Base-by-base conservation (phyloP, 2,329 filamentous ascomycete species). In the Nemania abortiva region DNA sequence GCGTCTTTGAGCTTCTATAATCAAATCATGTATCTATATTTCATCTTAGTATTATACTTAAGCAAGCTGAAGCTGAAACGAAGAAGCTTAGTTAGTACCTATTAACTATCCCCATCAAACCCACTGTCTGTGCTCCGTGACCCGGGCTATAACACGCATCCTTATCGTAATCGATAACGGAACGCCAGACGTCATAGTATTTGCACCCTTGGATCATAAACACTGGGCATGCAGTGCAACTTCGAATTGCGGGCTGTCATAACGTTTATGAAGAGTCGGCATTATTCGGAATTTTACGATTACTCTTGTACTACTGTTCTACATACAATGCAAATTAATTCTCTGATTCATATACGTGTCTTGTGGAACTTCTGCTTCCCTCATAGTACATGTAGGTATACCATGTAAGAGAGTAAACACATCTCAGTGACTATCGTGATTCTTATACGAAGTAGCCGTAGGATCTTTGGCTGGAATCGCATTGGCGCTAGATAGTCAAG, bases 81-180 rank as follows among this genome's bases (percentile, higher is more conserved):
- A 34, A 34, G 31, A 34, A n/a, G n/a, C n/a, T n/a, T n/a, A n/a
- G n/a, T n/a, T n/a, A n/a, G 31, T 34, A 34, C 5, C 5, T 34
- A 34, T 6, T 34, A 34, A 34, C 5, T n/a, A 42, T 42, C 37
- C 10, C 10, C 13, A 13, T 42, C 15, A 20, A 20, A 15, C 18
- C 15, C 42, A 47, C 18, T 47, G 15, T 47, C 42, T 47, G 39
- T 42, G 10, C 39, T 4, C 18, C 7, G 15, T 47, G 15, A 47
- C 4, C 4, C 5, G 15, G 39, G 39, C 18, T 47, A 6, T 42
- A 42, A 47, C 18, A 20, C 15, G 5, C 15, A 20, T 55, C 2
- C 31, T 65, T 68, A 53, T 68, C 66, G 49, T 47, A 56, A 57
- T 13, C 45, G 50, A 65, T 65, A 65, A 65, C 22, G 27, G 24